phyloP scores from a whole-genome alignment of 2,329 filamentous ascomycete species.

The Colletotrichum sp. region DNA sequence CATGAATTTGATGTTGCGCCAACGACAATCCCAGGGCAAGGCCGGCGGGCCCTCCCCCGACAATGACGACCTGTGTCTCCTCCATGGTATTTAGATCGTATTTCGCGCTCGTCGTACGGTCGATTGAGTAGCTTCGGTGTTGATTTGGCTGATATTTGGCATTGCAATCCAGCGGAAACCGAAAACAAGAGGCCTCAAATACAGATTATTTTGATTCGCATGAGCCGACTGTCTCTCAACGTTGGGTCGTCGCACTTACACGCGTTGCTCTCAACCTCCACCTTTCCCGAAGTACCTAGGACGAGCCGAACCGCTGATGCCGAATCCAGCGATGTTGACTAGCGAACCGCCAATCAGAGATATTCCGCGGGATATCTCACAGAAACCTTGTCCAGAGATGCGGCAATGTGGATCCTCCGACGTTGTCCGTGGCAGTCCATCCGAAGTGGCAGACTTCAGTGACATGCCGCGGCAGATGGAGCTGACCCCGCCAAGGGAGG shows the following conservation, averaged over 20 bases:
- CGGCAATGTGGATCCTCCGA: not conserved
- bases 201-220: not conserved
- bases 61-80: not conserved
- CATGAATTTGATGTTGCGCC: not conserved
- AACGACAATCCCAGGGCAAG: not conserved
- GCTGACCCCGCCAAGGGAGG: not conserved
- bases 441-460: not conserved
- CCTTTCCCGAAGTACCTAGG: not conserved
- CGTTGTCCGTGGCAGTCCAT: not conserved
- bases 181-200: not conserved
- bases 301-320: not conserved
- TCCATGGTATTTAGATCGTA: not conserved
- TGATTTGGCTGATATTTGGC: not conserved
- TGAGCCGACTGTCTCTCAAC: not conserved
- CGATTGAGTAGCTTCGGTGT: not conserved
- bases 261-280: not conserved
- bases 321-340: not conserved
- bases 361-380: not conserved
- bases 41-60: not conserved
- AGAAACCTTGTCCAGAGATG: not conserved
- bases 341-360: not conserved
- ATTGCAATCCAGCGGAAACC: not conserved
- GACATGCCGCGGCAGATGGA: not conserved
- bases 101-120: not conserved
- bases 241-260: not conserved